phyloP scores from a whole-genome alignment of 2,329 filamentous ascomycete genomes.

The Sporothrix curviconia region DNA sequence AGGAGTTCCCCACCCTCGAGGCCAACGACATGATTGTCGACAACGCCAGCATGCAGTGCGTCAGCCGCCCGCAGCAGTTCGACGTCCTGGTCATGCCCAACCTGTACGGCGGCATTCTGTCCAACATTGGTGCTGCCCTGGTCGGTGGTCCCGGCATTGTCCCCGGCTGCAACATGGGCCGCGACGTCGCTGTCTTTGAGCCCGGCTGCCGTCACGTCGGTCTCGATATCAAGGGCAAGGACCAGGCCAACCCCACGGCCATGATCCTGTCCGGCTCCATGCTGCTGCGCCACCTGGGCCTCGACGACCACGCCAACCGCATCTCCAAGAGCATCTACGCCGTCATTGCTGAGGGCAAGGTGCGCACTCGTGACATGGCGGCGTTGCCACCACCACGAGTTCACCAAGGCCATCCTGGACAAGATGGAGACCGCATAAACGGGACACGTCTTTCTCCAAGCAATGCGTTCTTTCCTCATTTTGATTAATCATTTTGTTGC shows the following conservation, averaged over 20 bases:
- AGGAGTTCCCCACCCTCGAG: constrained; percentile 93
- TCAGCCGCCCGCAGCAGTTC: constrained; percentile 93
- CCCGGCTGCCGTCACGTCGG: constrained; percentile 98
- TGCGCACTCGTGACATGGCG: constrained; percentile 93
- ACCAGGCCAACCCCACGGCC: constrained; percentile 96
- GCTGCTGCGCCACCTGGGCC: constrained; percentile 92
- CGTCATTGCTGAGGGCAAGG: constrained; percentile 80
- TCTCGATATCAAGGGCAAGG: constrained; percentile 99
- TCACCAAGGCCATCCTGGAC: constrained; percentile 87
- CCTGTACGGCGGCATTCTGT: constrained; percentile 96
- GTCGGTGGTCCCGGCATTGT: constrained; percentile 96
- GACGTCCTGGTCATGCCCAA: constrained; percentile 99
- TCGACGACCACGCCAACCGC: constrained; percentile 97
- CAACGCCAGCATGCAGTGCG: constrained; percentile 99
- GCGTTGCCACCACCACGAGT: constrained; percentile 85
- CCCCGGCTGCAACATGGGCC: constrained; percentile 98
- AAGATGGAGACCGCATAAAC: constrained; percentile 79
- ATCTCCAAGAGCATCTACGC: constrained; percentile 80
- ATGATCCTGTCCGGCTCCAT: constrained; percentile 93
- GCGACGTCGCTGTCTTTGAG: constrained; percentile 97
- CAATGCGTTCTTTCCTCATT: background rate
- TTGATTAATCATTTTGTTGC: background rate
- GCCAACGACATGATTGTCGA: constrained; percentile 99
- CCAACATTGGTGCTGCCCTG: constrained; percentile 95
- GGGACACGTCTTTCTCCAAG: background rate